A percentile compares a stretch with the other conserved stretches of the same genome.
Evolutionary conservation across 2,329 filamentous ascomycete genomes (phyloP).

Genomic region (Neofusicoccum kwambonambiense): DNA sequence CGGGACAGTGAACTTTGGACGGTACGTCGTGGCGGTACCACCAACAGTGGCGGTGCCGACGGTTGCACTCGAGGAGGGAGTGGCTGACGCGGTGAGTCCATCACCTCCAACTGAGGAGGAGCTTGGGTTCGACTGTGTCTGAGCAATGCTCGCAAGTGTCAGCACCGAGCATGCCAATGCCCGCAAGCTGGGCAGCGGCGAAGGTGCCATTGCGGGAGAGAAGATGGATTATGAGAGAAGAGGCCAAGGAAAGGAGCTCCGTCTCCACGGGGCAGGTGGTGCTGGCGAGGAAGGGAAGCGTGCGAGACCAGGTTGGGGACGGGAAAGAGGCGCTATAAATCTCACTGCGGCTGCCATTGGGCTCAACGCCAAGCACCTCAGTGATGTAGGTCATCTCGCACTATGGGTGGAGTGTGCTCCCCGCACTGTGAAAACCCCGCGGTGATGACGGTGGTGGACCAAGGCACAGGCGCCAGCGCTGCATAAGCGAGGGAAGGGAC

Average conservation of each 20-base stretch:
- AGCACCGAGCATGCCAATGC: conserved; percentile 7
- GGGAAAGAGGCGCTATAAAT: background rate
- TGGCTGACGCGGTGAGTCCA: background rate
- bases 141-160: background rate
- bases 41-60: conserved; percentile 27
- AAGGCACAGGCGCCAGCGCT: background rate
- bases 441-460: conserved; percentile 5
- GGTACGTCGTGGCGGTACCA: conserved; percentile 32
- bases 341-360: background rate
- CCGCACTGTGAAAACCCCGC: conserved; percentile 5
- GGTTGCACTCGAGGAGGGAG: conserved; percentile 12
- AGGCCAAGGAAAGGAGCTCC: background rate
- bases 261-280: background rate
- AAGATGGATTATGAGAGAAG: background rate
- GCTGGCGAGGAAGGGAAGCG: background rate
- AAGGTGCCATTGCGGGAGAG: background rate
- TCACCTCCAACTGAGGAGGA: background rate
- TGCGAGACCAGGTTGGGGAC: background rate
- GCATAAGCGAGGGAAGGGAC: conserved; percentile 3
- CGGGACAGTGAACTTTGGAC: conserved; percentile 37
- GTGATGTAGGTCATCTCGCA: background rate
- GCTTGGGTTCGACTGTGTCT: conserved; percentile 2
- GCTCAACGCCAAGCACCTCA: background rate
- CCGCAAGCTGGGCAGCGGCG: background rate
- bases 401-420: background rate